Evolutionary conservation across 148 eudicot species (phyloP).

Genomic region (Suaeda aralocaspica): DNA sequence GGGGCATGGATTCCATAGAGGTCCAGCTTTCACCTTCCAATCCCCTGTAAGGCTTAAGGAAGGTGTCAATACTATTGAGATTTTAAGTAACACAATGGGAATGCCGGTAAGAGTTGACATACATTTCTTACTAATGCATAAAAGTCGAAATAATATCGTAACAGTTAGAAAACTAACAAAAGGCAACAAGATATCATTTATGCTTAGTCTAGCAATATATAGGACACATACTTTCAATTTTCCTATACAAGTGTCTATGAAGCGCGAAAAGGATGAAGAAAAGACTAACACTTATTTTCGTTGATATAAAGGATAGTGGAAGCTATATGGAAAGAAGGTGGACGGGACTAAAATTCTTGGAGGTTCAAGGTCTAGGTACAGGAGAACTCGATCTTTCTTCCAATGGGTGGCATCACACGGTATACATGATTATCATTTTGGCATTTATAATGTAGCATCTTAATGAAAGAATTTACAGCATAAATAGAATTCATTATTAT

Average conservation of each 20-base stretch:
- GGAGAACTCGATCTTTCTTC: conserved; percentile 73
- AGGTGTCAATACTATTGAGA: conserved; percentile 30
- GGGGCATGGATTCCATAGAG: conserved; percentile 33
- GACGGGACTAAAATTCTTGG: conserved; percentile 50
- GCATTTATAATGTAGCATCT: background rate
- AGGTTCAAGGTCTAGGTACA: conserved; percentile 61
- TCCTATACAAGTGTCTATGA: background rate
- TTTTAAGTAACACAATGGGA: conserved; percentile 39
- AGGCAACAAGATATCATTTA: too few species aligned
- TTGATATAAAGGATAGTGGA: conserved; percentile 65
- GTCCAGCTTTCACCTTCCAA: conserved; percentile 22
- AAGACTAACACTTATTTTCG: background rate
- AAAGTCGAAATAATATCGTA: background rate
- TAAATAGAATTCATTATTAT: too few species aligned
- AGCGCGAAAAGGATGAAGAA: background rate
- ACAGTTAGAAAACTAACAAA: too few species aligned
- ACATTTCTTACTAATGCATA: background rate
- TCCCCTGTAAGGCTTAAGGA: conserved; percentile 27
- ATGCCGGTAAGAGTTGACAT: conserved; percentile 33
- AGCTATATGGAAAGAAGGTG: conserved; percentile 77
- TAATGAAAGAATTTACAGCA: too few species aligned
- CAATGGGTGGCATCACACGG: conserved; percentile 72
- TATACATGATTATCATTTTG: conserved; percentile 10
- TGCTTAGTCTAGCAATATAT: too few species aligned
- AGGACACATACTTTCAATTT: too few species aligned